Evolutionary conservation across 192 early-diverging fungal genomes (phyloP), one percentile per base, ranked within the genome.

Genomic region (Oehlia diaphana): DNA sequence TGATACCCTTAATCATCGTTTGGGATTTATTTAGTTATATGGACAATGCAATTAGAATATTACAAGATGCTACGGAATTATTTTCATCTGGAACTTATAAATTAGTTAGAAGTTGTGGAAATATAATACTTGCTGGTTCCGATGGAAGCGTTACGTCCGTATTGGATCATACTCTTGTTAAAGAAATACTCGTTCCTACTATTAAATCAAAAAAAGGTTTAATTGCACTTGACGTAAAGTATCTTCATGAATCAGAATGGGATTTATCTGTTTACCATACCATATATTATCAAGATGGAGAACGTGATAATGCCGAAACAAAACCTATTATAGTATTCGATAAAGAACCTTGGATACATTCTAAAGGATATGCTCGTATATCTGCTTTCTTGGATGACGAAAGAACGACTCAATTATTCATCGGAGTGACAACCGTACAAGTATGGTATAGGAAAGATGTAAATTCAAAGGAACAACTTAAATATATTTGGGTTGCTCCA

Each of bases 341-440:
- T 62, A 76, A n/a, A 64, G 74, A 76, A 63, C 74, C 74, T 42
- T 76, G 74, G 74, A 16, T 74, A 31, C 44, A 26, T 33, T 16
- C 9, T 31, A 58, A 35, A 31, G 21, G 37, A 9, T 70, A 70
- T 70, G 19, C 1, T 70, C 44, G 44, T 31, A 35, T 61, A 12
- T 50, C 49, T 39, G 72, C 53, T 50, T 74, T 26, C 13, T 50
- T 74, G 8, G 47, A 74, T 61, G 47, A 58, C 4, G 72, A 74
- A 26, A 74, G 35, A 13, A 53, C 23, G 2, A 12, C 9, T 14
- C 72, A 74, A 74, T n/a, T 74, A 33, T 50, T 53, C 28, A 74
- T 74, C 28, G 72, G 72, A 58, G 26, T 35, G 35, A 74, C 74
- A 4, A 42, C 58, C 12, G 12, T 75, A 19, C 74, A 75, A 75